A percentile compares a stretch with the other conserved stretches of the same genome.
phyloP scores from a whole-genome alignment of 345 rosid genomes.

The Trapa incisa region DNA sequence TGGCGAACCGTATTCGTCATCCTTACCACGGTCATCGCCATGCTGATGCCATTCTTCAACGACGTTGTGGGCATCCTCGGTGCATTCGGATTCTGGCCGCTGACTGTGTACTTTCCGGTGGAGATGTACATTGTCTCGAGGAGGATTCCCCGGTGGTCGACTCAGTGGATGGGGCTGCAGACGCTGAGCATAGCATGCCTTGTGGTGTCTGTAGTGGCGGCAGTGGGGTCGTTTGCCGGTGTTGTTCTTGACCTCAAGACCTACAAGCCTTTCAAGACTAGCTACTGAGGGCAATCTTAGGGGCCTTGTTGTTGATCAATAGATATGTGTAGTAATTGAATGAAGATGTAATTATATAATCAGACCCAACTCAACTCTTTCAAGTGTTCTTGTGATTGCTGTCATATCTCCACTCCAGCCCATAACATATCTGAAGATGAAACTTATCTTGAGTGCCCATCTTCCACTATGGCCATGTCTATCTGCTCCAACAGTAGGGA shows the following conservation, averaged over 20 bases:
- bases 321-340: neutral
- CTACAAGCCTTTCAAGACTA: constrained; percentile 38
- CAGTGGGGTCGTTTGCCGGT: constrained; percentile 42
- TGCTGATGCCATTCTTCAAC: constrained; percentile 50
- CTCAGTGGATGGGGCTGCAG: constrained; percentile 31
- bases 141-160: constrained; percentile 25
- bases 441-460: no score
- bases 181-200: constrained; percentile 29
- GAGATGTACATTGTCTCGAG: constrained; percentile 39
- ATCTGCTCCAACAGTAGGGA: neutral
- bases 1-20: constrained; percentile 44
- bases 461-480: neutral
- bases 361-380: no score
- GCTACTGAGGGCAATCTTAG: constrained; percentile 15
- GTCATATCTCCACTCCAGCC: no score
- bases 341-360: neutral
- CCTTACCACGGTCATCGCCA: constrained; percentile 32
- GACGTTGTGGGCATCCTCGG: constrained; percentile 42
- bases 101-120: constrained; percentile 38
- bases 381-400: no score
- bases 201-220: constrained; percentile 26
- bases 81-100: constrained; percentile 50
- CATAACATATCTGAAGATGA: no score
- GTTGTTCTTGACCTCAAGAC: constrained; percentile 43
- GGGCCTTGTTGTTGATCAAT: neutral